Evolutionary conservation across 768 basidiomycete genomes (phyloP), one percentile per base, ranked within the genome.

Genomic region (Leccinellum albellum): DNA sequence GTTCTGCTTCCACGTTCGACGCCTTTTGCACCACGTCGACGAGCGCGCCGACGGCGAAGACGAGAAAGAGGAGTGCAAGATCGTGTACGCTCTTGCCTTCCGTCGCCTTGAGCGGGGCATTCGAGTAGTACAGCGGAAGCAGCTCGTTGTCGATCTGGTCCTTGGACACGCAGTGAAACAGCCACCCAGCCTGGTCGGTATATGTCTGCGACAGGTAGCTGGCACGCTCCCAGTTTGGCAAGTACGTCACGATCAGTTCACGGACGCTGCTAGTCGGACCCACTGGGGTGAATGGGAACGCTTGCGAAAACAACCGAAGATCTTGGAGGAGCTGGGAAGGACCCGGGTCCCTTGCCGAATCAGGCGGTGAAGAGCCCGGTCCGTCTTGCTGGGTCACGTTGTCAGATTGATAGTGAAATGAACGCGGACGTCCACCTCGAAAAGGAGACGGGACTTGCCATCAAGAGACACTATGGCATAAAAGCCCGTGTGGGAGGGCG

Each of bases 251-350:
- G 45, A 88, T 77, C 44, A 85, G 65, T 40, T 75, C 74, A 53
- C 79, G 79, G 31, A 83, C 76, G 28, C 76, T 76, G 8, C 69
- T 61, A 2, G 79, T 64, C 4, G 78, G 69, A 20, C 83, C 84
- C 61, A 82, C 69, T 20, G 86, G 85, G 0, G 83, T 84, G 66
- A 88, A 83, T 0, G 85, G 86, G 66, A 88, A 88, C 21, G 80
- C 72, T 40, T 76, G 78, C 5, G 85, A 83, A 68, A 87, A 86
- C 60, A 78, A 76, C 15, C 75, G 66, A 45, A 73, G 56, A 32
- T 68, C 72, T 49, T 69, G 72, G 9, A 69, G 65, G 9, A 73
- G 57, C 10, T 68, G 61, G 7, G 74, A 70, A 12, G 65, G 68
- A 51, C 64, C 67, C 3, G 68, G 64, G 53, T 68, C 66, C 13